Evolutionary conservation across 805 yeast genomes (phyloP).

Genomic region (Hanseniaspora mollemarum): DNA sequence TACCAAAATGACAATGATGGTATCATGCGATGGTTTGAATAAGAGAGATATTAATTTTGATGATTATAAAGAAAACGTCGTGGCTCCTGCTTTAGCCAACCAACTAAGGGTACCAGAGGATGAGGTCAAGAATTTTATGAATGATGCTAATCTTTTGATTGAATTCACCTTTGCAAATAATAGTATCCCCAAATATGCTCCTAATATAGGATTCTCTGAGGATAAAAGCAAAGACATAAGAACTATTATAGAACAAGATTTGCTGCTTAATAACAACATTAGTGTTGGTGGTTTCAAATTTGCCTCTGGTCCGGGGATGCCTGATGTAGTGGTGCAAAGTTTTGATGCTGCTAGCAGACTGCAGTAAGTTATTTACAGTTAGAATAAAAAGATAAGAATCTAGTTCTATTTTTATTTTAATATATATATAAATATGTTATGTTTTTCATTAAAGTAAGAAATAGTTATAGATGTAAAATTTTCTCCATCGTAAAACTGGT

Average conservation of each 20-base stretch:
- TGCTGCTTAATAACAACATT: conserved; percentile 32
- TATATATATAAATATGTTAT: not conserved
- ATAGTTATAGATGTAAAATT: too few species aligned
- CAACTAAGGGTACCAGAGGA: conserved; percentile 32
- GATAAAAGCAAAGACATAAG: conserved; percentile 26
- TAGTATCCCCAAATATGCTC: conserved; percentile 71
- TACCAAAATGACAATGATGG: conserved; percentile 75
- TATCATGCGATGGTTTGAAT: conserved; percentile 65
- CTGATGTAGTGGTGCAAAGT: conserved; percentile 65
- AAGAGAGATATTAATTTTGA: conserved; percentile 19
- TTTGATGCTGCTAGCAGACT: conserved; percentile 42
- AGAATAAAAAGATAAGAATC: too few species aligned
- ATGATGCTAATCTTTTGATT: conserved; percentile 22
- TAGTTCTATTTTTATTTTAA: not conserved
- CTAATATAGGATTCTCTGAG: conserved; percentile 48
- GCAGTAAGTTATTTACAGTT: not conserved
- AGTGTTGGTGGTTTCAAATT: conserved; percentile 70
- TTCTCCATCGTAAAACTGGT: too few species aligned
- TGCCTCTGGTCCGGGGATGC: conserved; percentile 76
- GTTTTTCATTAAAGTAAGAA: too few species aligned
- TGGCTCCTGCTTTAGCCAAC: conserved; percentile 32
- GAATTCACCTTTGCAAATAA: conserved; percentile 37
- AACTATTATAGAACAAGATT: conserved; percentile 25
- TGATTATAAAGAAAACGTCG: conserved; percentile 21
- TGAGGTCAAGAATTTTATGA: conserved; percentile 19